Conservation (phyloP, 257 asterid genomes). For the Solanum verrucosum region DNA sequence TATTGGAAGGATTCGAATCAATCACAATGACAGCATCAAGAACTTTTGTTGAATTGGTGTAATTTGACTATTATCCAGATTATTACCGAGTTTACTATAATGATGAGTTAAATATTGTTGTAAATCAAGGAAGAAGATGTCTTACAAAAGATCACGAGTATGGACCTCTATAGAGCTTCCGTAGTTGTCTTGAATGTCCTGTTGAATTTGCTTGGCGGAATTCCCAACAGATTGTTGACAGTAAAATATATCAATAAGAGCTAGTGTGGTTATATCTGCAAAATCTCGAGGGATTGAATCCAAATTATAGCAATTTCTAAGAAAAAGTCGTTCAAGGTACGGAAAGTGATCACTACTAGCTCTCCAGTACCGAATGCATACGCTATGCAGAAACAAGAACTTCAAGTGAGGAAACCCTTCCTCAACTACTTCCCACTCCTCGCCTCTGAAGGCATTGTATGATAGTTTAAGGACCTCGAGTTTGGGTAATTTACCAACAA, state of each 20-base stretch:
- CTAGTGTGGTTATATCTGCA: neutral
- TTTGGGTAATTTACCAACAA: no score
- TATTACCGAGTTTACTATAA: no score
- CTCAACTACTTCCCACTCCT: no score
- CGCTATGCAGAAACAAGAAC: rapidly evolving
- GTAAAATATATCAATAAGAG: neutral
- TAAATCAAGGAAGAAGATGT: neutral
- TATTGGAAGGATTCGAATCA: neutral
- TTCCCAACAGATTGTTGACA: slow-evolving; percentile 2
- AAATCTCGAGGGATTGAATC: neutral
- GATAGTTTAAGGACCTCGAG: no score
- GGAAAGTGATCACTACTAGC: slow-evolving; percentile 6
- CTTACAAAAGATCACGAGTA: neutral
- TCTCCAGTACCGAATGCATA: neutral
- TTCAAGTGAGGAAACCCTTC: no score
- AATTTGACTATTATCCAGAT: no score
- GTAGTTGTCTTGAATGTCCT: slow-evolving; percentile 7
- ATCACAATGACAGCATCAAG: no score
- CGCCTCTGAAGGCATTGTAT: rapidly evolving
- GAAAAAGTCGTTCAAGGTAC: slow-evolving; percentile 1
- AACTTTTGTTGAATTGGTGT: no score
- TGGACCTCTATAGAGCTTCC: neutral
- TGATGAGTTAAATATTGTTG: no score
- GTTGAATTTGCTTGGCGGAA: slow-evolving; percentile 22
- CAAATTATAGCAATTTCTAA: neutral